A percentile compares a stretch with the other conserved stretches of the same genome.
phyloP scores from a whole-genome alignment of 2,329 filamentous ascomycete genomes.

The Paraconiothyrium sp. region DNA sequence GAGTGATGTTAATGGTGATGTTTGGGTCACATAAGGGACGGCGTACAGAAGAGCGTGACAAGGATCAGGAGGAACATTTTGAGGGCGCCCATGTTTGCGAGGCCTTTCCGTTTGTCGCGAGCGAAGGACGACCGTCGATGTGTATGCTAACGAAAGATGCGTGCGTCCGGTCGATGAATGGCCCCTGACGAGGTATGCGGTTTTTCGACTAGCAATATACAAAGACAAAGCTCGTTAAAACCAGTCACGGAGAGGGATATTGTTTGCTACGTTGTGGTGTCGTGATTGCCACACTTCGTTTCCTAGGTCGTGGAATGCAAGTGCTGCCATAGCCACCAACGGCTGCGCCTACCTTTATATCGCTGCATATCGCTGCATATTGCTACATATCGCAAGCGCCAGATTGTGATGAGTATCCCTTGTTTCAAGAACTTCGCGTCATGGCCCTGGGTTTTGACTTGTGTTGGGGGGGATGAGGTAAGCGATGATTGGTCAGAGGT shows the following conservation, averaged over 20 bases:
- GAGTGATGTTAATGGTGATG: neutral
- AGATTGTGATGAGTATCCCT: neutral
- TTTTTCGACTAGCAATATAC: neutral
- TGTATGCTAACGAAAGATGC: neutral
- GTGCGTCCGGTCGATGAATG: neutral
- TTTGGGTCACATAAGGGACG: neutral
- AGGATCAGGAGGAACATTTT: constrained; percentile 54
- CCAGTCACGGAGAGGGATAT: neutral
- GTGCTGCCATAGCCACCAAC: neutral
- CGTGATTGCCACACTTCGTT: neutral
- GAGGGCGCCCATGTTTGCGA: constrained; percentile 15
- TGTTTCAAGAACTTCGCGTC: neutral
- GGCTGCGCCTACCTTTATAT: neutral
- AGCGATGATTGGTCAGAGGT: neutral
- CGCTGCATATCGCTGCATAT: neutral
- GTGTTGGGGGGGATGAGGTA: neutral
- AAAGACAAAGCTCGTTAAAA: neutral
- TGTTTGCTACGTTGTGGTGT: neutral
- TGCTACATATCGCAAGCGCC: neutral
- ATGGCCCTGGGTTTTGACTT: neutral
- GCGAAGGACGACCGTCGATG: neutral
- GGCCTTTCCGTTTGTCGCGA: neutral
- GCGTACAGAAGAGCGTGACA: constrained; percentile 56
- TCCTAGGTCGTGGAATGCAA: neutral
- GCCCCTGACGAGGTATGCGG: neutral